phyloP scores from a whole-genome alignment of 2,329 filamentous ascomycete species.

The Dryadomyces sulphureus region DNA sequence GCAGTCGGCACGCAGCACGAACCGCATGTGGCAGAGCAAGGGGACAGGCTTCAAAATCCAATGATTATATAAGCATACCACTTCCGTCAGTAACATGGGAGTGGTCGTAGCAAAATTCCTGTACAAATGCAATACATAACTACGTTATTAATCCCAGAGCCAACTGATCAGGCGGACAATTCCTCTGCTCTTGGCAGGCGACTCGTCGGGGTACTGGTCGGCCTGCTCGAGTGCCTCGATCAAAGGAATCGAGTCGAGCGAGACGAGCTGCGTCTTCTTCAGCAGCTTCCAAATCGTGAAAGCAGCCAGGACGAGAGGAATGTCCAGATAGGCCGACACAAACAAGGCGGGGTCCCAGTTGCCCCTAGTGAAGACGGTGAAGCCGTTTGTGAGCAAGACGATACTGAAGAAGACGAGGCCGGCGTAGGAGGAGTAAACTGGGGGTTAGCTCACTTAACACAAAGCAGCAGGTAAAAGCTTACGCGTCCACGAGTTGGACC shows the following conservation, averaged over 20 bases:
- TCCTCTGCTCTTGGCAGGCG: conserved; percentile 14
- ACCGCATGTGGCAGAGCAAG: background rate
- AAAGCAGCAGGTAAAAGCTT: conserved; percentile 15
- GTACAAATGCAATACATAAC: too few relatives aligned
- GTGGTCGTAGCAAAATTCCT: too few relatives aligned
- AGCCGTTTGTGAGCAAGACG: conserved; percentile 54
- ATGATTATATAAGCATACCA: background rate
- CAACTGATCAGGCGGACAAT: conserved; percentile 19
- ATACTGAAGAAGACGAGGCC: conserved; percentile 21
- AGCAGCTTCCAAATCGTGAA: conserved; percentile 7
- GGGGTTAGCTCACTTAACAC: conserved; percentile 10
- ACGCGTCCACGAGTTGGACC: conserved; percentile 50
- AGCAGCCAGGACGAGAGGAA: conserved; percentile 34
- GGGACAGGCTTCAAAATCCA: too few relatives aligned
- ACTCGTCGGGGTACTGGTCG: conserved; percentile 19
- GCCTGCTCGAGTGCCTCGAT: conserved; percentile 34
- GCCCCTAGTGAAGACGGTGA: conserved; percentile 44
- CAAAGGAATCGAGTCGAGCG: conserved; percentile 27
- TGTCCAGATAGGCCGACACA: conserved; percentile 43
- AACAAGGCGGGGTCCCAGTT: conserved; percentile 45
- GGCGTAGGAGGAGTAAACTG: conserved; percentile 24
- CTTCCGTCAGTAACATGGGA: too few relatives aligned
- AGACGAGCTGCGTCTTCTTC: conserved; percentile 4
- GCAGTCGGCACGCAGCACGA: conserved; percentile 15
- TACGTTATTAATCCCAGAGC: conserved; percentile 19